phyloP scores from a whole-genome alignment of 805 yeast genomes.

The Zygotorulaspora chibaensis region DNA sequence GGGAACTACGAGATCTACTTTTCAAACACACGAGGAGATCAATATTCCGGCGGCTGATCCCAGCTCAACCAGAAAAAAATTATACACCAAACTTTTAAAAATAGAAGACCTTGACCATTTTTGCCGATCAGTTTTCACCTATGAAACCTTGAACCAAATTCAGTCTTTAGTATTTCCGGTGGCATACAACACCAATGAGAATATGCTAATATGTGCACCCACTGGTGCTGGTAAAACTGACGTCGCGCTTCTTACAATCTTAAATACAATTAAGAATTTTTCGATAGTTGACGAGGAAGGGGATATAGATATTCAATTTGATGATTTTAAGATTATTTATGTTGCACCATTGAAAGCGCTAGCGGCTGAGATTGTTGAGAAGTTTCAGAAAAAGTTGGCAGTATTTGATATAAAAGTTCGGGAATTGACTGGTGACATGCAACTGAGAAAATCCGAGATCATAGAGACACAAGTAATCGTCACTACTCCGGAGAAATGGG shows the following conservation, averaged over 20 bases:
- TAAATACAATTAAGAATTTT: conserved; percentile 74
- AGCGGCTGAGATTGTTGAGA: conserved; percentile 95
- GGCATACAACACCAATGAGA: conserved; percentile 89
- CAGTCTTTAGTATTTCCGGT: conserved; percentile 89
- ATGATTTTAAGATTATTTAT: conserved; percentile 84
- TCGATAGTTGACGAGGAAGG: conserved; percentile 49
- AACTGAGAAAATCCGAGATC: conserved; percentile 74
- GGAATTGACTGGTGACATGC: conserved; percentile 96
- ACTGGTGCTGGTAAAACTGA: conserved; percentile 98
- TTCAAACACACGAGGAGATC: conserved; percentile 71
- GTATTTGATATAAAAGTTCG: conserved; percentile 86
- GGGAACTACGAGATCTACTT: conserved; percentile 67
- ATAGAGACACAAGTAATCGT: conserved; percentile 80
- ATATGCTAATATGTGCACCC: conserved; percentile 95
- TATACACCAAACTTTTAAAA: conserved; percentile 45
- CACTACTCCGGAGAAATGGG: conserved; percentile 97
- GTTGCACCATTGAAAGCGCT: conserved; percentile 92
- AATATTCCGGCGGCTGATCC: conserved; percentile 68
- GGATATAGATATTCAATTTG: conserved; percentile 64
- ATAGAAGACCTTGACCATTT: conserved; percentile 65
- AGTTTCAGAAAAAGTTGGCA: conserved; percentile 66
- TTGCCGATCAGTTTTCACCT: conserved; percentile 82
- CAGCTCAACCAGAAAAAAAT: conserved; percentile 44
- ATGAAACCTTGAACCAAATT: conserved; percentile 74
- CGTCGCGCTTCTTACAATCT: conserved; percentile 75